Base-by-base conservation (phyloP, 305 asterid species). In the Stenogyne calaminthoides region DNA sequence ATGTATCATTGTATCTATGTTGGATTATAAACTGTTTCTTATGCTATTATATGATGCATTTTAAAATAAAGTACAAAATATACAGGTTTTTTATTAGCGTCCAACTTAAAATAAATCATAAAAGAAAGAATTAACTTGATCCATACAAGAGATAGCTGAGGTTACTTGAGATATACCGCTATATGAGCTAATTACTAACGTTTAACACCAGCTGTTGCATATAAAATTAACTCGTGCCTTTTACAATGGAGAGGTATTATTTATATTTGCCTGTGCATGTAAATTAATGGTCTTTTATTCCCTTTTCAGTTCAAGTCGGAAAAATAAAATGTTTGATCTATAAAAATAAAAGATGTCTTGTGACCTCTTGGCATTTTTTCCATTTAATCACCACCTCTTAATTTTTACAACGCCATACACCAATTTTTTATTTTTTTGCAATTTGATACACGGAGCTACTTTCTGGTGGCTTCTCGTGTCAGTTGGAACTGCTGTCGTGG, bases 301-400 rank as follows among this genome's bases (percentile, higher is more conserved):
- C 56, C 77, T 36, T 64, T 72, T 62, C 64, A 16, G 10, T 16
- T 32, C 70, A 61, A 37, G 16, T 72, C n/a, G 3, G 54, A 34
- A 51, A 32, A 32, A 32, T 32, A 32, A 32, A 36, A 1, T 63
- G 5, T 72, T 49, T 27, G 63, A 20, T 61, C 18, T 6, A 36
- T 51, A 25, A 47, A 46, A 44, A 36, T 51, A 25, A 47, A 46
- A 44, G 15, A 46, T 59, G 18, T 51, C 56, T 15, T 11, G 16
- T 49, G 56, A 49, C 22, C 56, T 49, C 56, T 49, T 49, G 56
- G 55, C 56, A 49, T 19, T 55, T 55, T 55, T 19, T 19, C 32
- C 14, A 18, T 20, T 19, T 54, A 18, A 18, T 54, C 12, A 54
- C 1, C 22, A 49, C 56, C 56, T 15, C 7, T 49, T 49, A 49